These are phyloP conservation scores for Phytophthora melonis DNA, from an alignment of 352 stramenopile genomes.

Conservation along the genomic window DNA sequence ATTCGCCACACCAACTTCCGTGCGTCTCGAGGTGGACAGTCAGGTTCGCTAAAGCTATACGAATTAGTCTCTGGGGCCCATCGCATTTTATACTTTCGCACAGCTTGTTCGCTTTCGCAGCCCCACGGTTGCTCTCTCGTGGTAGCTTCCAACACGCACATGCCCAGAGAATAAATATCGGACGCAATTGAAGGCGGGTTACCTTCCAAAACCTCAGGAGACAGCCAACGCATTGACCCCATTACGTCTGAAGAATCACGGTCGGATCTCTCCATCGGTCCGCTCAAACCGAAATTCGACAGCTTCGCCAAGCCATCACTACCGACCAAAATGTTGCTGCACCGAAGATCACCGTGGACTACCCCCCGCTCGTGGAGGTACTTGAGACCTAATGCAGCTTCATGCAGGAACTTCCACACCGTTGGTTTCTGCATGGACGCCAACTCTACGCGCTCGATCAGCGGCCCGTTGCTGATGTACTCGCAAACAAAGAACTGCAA, in stretches of 20 bases:
- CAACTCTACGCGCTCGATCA: slow-evolving; percentile 3
- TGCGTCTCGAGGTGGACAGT: background rate
- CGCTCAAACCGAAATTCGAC: slow-evolving; percentile 41
- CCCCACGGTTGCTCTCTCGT: slow-evolving; percentile 8
- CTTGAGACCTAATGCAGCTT: slow-evolving; percentile 19
- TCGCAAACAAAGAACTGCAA: slow-evolving; percentile 31
- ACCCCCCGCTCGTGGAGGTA: slow-evolving; percentile 20
- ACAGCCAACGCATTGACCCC: slow-evolving; percentile 16
- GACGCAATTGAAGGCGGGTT: slow-evolving; percentile 1
- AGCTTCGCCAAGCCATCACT: slow-evolving; percentile 33
- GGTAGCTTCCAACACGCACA: slow-evolving; percentile 35
- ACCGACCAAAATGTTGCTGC: slow-evolving; percentile 41
- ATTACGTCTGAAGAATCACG: background rate
- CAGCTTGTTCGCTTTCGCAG: background rate
- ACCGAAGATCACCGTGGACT: slow-evolving; percentile 37
- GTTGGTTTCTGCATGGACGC: background rate
- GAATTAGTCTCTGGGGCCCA: background rate
- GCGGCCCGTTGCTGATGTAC: slow-evolving; percentile 7
- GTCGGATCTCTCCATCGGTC: too few species aligned
- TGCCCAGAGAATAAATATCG: slow-evolving; percentile 34
- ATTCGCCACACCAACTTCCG: slow-evolving; percentile 17
- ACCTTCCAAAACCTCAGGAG: slow-evolving; percentile 19
- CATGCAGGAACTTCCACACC: slow-evolving; percentile 15
- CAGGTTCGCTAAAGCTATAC: background rate
- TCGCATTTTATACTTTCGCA: background rate